Evolutionary conservation across 2,329 filamentous ascomycete species (phyloP).

Genomic region (Xylariaceae sp.): DNA sequence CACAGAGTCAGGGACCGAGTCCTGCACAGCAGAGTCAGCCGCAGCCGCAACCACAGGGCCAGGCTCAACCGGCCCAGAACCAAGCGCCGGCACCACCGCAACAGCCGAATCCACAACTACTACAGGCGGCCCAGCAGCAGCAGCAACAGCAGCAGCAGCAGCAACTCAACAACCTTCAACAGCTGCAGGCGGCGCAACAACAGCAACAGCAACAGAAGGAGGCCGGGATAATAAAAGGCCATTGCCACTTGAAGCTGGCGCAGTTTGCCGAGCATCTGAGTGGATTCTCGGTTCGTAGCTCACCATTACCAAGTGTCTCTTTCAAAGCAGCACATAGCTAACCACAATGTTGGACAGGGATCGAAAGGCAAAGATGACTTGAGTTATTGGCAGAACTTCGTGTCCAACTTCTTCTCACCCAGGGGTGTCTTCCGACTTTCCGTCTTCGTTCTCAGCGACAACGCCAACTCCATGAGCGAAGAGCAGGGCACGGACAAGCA

Average conservation of each 20-base stretch:
- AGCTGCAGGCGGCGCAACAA: constrained; percentile 19
- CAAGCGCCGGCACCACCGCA: constrained; percentile 24
- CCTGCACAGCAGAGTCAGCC: constrained; percentile 30
- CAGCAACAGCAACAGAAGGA: constrained; percentile 41
- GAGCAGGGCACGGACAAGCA: constrained; percentile 61
- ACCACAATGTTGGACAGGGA: constrained; percentile 34
- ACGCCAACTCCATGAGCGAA: constrained; percentile 33
- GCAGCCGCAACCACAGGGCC: constrained; percentile 23
- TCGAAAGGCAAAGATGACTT: constrained; percentile 63
- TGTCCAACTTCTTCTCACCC: constrained; percentile 74
- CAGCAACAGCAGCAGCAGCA: constrained; percentile 17
- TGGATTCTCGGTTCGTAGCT: constrained; percentile 45
- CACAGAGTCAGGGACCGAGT: constrained; percentile 28
- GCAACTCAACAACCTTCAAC: constrained; percentile 12
- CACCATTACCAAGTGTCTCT: not conserved
- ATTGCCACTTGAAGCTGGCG: constrained; percentile 56
- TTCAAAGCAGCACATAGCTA: constrained; percentile 4
- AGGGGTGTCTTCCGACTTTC: constrained; percentile 73
- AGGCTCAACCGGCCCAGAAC: constrained; percentile 23
- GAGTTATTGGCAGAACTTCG: constrained; percentile 74
- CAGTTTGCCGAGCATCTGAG: constrained; percentile 61
- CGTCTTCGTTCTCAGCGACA: constrained; percentile 48
- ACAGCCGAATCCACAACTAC: constrained; percentile 28
- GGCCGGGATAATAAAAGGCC: constrained; percentile 48
- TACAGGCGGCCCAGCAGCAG: constrained; percentile 26